Conservation (phyloP, 148 eudicot genomes). For the Drosera capensis region DNA sequence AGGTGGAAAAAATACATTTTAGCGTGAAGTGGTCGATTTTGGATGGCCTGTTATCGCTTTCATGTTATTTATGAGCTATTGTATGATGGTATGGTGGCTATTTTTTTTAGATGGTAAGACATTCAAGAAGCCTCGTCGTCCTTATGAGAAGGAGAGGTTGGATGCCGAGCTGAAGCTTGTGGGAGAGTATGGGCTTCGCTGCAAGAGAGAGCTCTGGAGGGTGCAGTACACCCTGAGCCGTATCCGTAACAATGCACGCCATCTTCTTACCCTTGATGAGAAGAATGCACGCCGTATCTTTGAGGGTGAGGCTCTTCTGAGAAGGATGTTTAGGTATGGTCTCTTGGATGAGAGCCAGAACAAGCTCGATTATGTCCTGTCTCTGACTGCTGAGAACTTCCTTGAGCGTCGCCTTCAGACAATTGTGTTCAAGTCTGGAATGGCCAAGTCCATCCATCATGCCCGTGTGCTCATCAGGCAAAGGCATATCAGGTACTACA, state of each 20-base stretch:
- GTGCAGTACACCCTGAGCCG: conserved; percentile 22
- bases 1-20: too few species aligned
- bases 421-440: conserved; percentile 24
- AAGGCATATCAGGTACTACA: conserved; percentile 24
- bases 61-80: too few species aligned
- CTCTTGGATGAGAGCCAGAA: conserved; percentile 26
- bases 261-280: conserved; percentile 25
- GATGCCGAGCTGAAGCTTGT: conserved; percentile 10
- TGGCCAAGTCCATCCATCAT: conserved; percentile 31
- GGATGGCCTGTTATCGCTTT: too few species aligned
- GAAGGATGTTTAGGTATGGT: conserved; percentile 25
- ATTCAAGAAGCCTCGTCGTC: conserved; percentile 8
- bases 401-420: conserved; percentile 29
- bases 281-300: conserved; percentile 26
- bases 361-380: conserved; percentile 29
- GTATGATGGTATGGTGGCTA: too few species aligned
- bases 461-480: conserved; percentile 25
- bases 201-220: conserved; percentile 10
- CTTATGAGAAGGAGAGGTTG: conserved; percentile 7
- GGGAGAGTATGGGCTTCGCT: conserved; percentile 7
- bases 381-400: conserved; percentile 25
- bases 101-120: conserved; percentile 8
- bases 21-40: too few species aligned
- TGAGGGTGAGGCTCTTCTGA: conserved; percentile 25
- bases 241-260: conserved; percentile 19